A percentile compares a stretch with the other conserved stretches of the same genome.
Conservation (phyloP, 495 filamentous ascomycete species). For the Penicillium subrubescens region DNA sequence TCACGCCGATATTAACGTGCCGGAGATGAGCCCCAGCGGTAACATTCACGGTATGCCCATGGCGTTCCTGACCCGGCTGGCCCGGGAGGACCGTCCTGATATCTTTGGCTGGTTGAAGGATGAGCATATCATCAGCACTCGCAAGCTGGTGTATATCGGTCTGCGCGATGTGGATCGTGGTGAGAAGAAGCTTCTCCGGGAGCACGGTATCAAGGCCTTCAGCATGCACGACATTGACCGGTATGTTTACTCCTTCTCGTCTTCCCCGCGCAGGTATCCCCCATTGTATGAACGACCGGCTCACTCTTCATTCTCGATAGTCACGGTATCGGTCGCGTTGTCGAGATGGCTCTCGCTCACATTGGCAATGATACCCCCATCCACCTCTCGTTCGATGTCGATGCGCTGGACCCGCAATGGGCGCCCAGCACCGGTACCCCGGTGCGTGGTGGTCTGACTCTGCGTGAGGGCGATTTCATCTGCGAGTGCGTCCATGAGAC, state of each 20-base stretch:
- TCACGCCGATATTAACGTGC: slow-evolving; percentile 96
- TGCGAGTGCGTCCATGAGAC: slow-evolving; percentile 95
- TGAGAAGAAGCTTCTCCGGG: slow-evolving; percentile 87
- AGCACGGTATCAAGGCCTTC: slow-evolving; percentile 91
- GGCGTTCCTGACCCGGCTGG: slow-evolving; percentile 83
- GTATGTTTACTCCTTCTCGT: slow-evolving; percentile 39
- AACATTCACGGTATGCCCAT: slow-evolving; percentile 99
- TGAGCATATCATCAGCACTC: slow-evolving; percentile 63
- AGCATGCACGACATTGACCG: slow-evolving; percentile 98
- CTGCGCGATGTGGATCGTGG: slow-evolving; percentile 87
- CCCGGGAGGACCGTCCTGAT: slow-evolving; percentile 67
- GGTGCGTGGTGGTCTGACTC: slow-evolving; percentile 90
- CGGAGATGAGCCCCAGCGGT: slow-evolving; percentile 83
- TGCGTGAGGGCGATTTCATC: slow-evolving; percentile 97
- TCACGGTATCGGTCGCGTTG: slow-evolving; percentile 90
- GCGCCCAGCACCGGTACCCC: slow-evolving; percentile 96
- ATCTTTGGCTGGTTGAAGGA: slow-evolving; percentile 87
- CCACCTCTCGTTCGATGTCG: slow-evolving; percentile 96
- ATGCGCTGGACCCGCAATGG: slow-evolving; percentile 94
- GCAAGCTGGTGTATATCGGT: slow-evolving; percentile 96
- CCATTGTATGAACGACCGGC: not conserved
- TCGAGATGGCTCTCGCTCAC: slow-evolving; percentile 96
- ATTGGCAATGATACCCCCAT: slow-evolving; percentile 93
- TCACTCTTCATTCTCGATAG: slow-evolving; percentile 35
- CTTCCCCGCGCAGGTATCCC: not conserved